Base-by-base conservation (phyloP, 208 protist species). In the Crithidia acanthocephali region DNA sequence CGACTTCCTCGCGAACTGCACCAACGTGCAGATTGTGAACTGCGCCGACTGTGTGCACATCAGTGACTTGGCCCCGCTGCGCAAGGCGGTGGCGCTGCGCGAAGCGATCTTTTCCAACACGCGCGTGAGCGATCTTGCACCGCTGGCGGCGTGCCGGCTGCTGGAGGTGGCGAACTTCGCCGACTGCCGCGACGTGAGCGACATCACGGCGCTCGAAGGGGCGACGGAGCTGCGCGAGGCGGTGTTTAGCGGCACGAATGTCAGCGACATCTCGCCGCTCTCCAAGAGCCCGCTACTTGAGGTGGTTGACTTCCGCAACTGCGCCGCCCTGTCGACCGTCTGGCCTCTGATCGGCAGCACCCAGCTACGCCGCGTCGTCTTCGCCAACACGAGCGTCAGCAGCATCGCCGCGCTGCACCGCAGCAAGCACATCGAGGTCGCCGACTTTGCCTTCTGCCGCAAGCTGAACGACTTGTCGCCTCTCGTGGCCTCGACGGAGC, bases 401-500 rank as follows among this genome's bases (percentile, higher is more conserved):
- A 60, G 56, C 55, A 53, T 57, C 56, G 55, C 28, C 55, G 42
- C 40, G 0, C 53, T 52, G 23, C 9, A 18, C 25, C 16, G 40
- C 23, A 62, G 53, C 65, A 60, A n/a, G n/a, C 10, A 22, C 33
- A 62, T 64, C 52, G 55, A 63, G 53, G n/a, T 72, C 2, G 30
- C 66, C 44, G 66, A 63, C 55, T 72, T 63, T 30, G 56, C 56
- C 44, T 55, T 63, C 44, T 72, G 66, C 66, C 20, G 23, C 27
- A 35, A 22, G 4, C 44, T 63, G 25, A 51, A 10, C 5, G 56
- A 62, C 28, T 44, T 72, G 42, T 56, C 44, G 28, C 55, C 45
- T 8, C 51, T 63, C 15, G n/a, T 23, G 20, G 66, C 7, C 0
- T 44, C 30, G 0, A 45, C 66, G 13, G 13, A 61, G 25, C 30